phyloP scores from a whole-genome alignment of 2,329 filamentous ascomycete genomes.

The Hymenoscyphus salicellus region DNA sequence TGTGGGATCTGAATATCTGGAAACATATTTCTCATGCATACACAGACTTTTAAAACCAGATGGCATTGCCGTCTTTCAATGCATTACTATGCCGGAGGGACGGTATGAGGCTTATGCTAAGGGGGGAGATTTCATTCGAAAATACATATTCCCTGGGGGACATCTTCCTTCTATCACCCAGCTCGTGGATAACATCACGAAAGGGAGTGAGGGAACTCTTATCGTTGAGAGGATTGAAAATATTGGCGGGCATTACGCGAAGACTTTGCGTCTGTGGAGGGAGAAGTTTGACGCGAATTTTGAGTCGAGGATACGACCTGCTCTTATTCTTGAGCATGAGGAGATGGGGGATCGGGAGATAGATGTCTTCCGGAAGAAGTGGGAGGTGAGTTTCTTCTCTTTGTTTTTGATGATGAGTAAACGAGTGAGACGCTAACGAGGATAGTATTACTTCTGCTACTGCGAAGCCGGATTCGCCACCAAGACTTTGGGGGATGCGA shows the following conservation, averaged over 20 bases:
- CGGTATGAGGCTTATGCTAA: conserved; percentile 64
- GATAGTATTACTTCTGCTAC: conserved; percentile 71
- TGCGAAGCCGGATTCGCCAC: conserved; percentile 71
- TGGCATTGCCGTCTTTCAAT: conserved; percentile 69
- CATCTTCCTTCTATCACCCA: conserved; percentile 61
- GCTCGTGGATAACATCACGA: conserved; percentile 56
- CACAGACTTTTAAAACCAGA: conserved; percentile 62
- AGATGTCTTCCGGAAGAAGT: conserved; percentile 67
- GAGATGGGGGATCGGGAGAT: conserved; percentile 60
- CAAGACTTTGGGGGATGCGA: conserved; percentile 69
- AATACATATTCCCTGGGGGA: conserved; percentile 77
- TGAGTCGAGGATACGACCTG: conserved; percentile 56
- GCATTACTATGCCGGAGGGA: conserved; percentile 72
- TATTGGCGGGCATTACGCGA: conserved; percentile 71
- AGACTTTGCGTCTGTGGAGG: conserved; percentile 65
- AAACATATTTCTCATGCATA: conserved; percentile 65
- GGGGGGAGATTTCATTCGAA: conserved; percentile 70
- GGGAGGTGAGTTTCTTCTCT: conserved; percentile 52
- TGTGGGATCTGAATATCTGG: conserved; percentile 65
- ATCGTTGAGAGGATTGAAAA: conserved; percentile 68
- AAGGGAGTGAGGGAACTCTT: conserved; percentile 58
- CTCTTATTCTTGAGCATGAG: conserved; percentile 56
- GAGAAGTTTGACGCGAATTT: conserved; percentile 65
- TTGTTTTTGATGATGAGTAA: too few relatives aligned
- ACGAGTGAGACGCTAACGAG: too few relatives aligned